Evolutionary conservation across 495 filamentous ascomycete species (phyloP).

Genomic region (Penicillium maclennaniae): DNA sequence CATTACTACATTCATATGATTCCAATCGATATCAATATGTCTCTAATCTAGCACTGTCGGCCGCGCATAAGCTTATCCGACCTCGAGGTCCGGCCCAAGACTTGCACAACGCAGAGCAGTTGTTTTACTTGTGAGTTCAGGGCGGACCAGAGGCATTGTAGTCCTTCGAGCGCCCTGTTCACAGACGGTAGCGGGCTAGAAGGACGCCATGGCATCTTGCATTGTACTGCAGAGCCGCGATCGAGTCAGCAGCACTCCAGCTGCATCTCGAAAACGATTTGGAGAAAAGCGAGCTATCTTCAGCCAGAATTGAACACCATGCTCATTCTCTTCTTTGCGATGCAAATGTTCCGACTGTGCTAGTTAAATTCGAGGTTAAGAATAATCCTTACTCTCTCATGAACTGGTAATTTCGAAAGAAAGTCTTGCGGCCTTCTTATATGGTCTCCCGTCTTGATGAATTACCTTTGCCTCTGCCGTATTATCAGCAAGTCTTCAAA

Average conservation of each 20-base stretch:
- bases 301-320: neutral
- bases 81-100: neutral
- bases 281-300: no score
- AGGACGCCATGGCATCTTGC: no score
- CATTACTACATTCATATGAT: no score
- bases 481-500: conserved; percentile 46
- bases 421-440: conserved; percentile 3
- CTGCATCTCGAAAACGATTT: no score
- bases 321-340: neutral
- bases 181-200: no score
- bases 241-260: no score
- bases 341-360: neutral
- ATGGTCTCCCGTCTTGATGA: conserved; percentile 30
- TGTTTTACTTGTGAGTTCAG: no score
- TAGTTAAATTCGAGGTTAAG: conserved; percentile 30
- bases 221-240: no score
- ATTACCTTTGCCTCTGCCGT: conserved; percentile 45
- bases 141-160: no score
- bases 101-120: no score
- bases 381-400: conserved; percentile 48
- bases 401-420: conserved; percentile 40
- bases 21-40: no score
- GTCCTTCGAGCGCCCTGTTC: no score
- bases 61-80: conserved; percentile 5
- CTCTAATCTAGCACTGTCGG: neutral